Conservation (phyloP, 345 rosid genomes). For the Stellera chamaejasme region DNA sequence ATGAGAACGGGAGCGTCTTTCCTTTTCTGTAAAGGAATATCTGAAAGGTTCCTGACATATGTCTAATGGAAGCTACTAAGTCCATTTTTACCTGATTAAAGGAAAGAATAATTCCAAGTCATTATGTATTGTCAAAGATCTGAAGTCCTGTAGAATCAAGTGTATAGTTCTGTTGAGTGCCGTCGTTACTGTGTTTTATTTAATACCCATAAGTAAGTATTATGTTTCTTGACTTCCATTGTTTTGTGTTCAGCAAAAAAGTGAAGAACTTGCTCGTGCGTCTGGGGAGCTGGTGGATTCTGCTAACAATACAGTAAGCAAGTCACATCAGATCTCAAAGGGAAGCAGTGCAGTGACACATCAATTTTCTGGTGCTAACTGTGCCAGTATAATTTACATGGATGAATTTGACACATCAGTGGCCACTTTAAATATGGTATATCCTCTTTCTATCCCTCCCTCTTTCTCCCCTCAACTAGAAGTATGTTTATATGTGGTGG, state of each 20-base stretch:
- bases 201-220: slow-evolving; percentile 1
- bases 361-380: slow-evolving; percentile 28
- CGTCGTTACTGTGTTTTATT: background rate
- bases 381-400: slow-evolving; percentile 31
- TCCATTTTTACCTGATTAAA: no score
- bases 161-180: no score
- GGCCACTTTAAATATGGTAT: slow-evolving; percentile 71
- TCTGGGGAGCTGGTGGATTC: slow-evolving; percentile 61
- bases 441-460: slow-evolving; percentile 13
- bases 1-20: no score
- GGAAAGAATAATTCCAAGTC: no score
- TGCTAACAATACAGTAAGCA: slow-evolving; percentile 34
- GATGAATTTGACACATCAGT: slow-evolving; percentile 77
- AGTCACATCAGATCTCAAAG: slow-evolving; percentile 39
- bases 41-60: no score
- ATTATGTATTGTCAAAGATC: no score
- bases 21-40: no score
- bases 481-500: background rate
- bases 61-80: no score
- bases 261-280: slow-evolving; percentile 61
- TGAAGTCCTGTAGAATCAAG: no score
- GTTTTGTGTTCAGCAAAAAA: slow-evolving; percentile 46
- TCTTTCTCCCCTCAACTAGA: background rate
- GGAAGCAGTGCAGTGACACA: slow-evolving; percentile 28
- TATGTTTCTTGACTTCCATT: slow-evolving; percentile 1